These are phyloP conservation scores for Hawksworthiomyces lignivorus DNA, from an alignment of 2,329 filamentous ascomycete species.

Conservation along the genomic window DNA sequence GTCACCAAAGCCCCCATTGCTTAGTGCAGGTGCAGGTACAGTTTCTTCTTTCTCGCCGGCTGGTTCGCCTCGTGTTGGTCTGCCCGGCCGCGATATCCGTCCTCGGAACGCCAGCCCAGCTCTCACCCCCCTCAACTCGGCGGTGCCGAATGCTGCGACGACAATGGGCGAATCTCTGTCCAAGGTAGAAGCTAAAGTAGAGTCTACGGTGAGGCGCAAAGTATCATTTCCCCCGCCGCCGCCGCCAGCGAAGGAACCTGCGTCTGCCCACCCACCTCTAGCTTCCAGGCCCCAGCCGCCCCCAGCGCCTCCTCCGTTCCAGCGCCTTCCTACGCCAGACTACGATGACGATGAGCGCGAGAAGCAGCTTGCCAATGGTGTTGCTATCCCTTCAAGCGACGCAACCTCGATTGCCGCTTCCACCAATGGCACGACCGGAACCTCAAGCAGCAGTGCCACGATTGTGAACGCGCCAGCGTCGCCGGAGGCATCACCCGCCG, in stretches of 20 bases:
- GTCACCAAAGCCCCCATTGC: conserved; percentile 6
- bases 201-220: conserved; percentile 11
- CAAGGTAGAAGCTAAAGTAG: conserved; percentile 18
- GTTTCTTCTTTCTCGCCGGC: background rate
- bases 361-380: background rate
- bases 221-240: background rate
- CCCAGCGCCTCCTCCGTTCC: conserved; percentile 12
- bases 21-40: background rate
- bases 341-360: conserved; percentile 36
- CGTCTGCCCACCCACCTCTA: background rate
- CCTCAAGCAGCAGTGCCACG: conserved; percentile 5
- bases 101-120: conserved; percentile 14
- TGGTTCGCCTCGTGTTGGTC: conserved; percentile 8
- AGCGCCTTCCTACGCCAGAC: conserved; percentile 41
- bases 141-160: conserved; percentile 3
- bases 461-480: conserved; percentile 34
- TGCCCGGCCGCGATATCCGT: conserved; percentile 24
- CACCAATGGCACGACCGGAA: background rate
- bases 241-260: conserved; percentile 9
- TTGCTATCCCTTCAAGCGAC: background rate
- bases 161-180: conserved; percentile 22
- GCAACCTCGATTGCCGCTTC: background rate
- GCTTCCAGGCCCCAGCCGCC: conserved; percentile 1
- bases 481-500: conserved; percentile 36
- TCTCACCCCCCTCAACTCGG: background rate